A percentile compares a stretch with the other conserved stretches of the same genome.
phyloP scores from a whole-genome alignment of 257 asterid species.

The Nicotiana benthamiana region DNA sequence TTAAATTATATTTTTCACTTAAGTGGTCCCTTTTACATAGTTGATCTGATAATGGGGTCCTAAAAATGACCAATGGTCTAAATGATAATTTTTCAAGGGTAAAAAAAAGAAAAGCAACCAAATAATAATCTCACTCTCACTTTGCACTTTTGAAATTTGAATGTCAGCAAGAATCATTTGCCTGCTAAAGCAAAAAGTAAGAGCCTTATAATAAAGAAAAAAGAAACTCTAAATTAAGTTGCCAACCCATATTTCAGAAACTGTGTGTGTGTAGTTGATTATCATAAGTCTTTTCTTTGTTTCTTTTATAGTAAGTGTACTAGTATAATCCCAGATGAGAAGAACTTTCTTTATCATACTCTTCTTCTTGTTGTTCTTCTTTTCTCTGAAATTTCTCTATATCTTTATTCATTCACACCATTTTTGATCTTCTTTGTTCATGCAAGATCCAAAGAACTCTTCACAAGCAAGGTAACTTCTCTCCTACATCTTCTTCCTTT shows the following conservation, averaged over 20 bases:
- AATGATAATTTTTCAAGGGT: conserved; percentile 6
- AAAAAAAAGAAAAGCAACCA: conserved; percentile 3
- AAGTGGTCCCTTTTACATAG: background rate
- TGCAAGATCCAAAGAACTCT: conserved; percentile 41
- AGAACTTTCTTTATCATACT: conserved; percentile 13
- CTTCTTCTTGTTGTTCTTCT: conserved; percentile 1
- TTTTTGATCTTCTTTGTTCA: conserved; percentile 22
- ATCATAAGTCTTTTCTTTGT: background rate
- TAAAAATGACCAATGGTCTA: background rate
- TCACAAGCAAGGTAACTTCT: conserved; percentile 32
- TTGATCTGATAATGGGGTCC: background rate
- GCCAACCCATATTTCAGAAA: conserved; percentile 31
- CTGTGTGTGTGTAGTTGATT: background rate
- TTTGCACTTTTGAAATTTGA: background rate
- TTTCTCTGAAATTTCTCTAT: conserved; percentile 17
- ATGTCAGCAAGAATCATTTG: conserved; percentile 22
- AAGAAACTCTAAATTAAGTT: conserved; percentile 8
- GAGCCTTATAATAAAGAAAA: conserved; percentile 1
- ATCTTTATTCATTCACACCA: background rate
- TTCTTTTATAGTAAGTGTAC: background rate
- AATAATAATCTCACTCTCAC: background rate
- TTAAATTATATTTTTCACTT: background rate
- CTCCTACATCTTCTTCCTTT: background rate
- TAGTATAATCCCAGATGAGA: background rate
- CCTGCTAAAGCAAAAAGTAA: conserved; percentile 35